phyloP scores from a whole-genome alignment of 2,329 filamentous ascomycete species.

The Alternaria arborescens region DNA sequence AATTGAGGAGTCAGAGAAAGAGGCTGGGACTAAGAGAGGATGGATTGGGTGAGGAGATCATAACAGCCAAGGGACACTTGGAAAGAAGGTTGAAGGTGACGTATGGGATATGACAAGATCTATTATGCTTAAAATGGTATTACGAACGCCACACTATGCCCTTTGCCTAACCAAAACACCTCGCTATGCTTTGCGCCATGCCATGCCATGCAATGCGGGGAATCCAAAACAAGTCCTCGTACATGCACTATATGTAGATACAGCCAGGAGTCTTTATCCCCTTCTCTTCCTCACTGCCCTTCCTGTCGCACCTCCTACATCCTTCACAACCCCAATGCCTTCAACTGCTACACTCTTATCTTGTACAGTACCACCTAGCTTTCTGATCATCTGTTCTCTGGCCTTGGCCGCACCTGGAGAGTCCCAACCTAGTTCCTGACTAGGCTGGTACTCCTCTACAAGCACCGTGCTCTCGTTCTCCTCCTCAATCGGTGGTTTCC shows the following conservation, averaged over 20 bases:
- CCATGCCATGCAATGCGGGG: slow-evolving; percentile 3
- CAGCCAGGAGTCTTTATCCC: slow-evolving; percentile 17
- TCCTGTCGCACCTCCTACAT: slow-evolving; percentile 36
- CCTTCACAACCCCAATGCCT: slow-evolving; percentile 46
- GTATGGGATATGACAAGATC: slow-evolving; percentile 55
- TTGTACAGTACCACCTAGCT: slow-evolving; percentile 47
- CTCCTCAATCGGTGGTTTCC: slow-evolving; percentile 27
- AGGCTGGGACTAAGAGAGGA: slow-evolving; percentile 54
- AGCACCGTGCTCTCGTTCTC: slow-evolving; percentile 28
- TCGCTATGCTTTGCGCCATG: slow-evolving; percentile 22
- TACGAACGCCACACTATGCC: slow-evolving; percentile 8
- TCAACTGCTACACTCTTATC: slow-evolving; percentile 37
- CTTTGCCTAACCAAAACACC: slow-evolving; percentile 15
- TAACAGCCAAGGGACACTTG: slow-evolving; percentile 69
- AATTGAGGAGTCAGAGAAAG: slow-evolving; percentile 50
- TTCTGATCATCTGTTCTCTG: slow-evolving; percentile 48
- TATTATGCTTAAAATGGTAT: not conserved
- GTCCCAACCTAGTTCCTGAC: slow-evolving; percentile 51
- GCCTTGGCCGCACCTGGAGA: slow-evolving; percentile 47
- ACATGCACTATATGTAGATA: not conserved
- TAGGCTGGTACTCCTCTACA: slow-evolving; percentile 44
- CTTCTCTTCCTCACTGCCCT: slow-evolving; percentile 40
- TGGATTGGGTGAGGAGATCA: slow-evolving; percentile 47
- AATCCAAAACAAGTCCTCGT: slow-evolving; percentile 2
- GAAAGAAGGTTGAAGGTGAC: slow-evolving; percentile 65